Evolutionary conservation across 2,329 filamentous ascomycete species (phyloP), one percentile per base, ranked within the genome.

Genomic region (Colletotrichum sp.): DNA sequence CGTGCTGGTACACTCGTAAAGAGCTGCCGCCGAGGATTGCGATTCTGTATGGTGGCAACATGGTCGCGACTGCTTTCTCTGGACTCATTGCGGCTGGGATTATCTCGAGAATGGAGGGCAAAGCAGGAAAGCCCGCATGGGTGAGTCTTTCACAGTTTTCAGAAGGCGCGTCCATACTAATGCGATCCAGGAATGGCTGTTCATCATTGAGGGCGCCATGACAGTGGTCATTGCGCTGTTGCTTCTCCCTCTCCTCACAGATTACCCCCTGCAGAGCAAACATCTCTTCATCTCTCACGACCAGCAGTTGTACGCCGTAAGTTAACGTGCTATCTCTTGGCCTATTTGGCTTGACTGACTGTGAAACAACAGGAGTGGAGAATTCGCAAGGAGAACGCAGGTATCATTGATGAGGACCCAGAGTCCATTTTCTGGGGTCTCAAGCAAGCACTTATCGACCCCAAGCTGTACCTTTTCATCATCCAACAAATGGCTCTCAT

Each of bases 61-160:
- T 95, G n/a, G 87, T 94, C 7, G 92, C 91, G 1, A 92, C 92
- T 0, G 93, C 93, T 0, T 94, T 95, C 79, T 92, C 92, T 0
- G 93, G 92, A 2, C 84, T 93, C n/a, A 86, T 93, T 22, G 89
- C 90, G 4, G 91, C 90, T 3, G 89, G 92, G 6, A 93, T 95
- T 62, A 92, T 91, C 0, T 84, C 85, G 18, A 89, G 90, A 39
- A 88, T 94, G 85, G 84, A 86, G 68, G 81, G 83, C 16, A 72
- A 72, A 52, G 70, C 70, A 13, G 70, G 70, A n/a, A 67, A 34
- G 26, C 70, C 70, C 5, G 36, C 70, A 18, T 72, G 70, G 70
- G 70, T 72, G 8, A 67, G 70, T 57, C 22, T 36, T 34, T 1
- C n/a, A 6, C 30, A 24, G 4, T 36, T 36, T 32, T 36, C 1